These are phyloP conservation scores for Fusarium humuli DNA, from an alignment of 2,329 filamentous ascomycete species.

Conservation along the genomic window DNA sequence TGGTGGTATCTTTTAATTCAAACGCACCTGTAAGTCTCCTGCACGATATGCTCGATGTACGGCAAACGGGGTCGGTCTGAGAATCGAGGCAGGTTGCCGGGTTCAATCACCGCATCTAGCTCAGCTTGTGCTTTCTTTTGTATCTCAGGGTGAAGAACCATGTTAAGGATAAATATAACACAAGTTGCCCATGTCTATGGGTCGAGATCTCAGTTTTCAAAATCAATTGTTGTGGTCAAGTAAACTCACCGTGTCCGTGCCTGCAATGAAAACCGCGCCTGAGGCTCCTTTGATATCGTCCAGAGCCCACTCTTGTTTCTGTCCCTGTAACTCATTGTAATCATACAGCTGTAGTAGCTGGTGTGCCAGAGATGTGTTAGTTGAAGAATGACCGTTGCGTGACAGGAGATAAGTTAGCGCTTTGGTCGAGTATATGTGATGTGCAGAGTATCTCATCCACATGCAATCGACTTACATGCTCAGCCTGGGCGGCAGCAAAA, in stretches of 20 bases:
- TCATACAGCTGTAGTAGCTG: constrained; percentile 38
- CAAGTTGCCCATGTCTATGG: constrained; percentile 47
- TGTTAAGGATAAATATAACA: constrained; percentile 57
- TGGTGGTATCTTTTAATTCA: neutral
- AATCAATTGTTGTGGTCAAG: constrained; percentile 31
- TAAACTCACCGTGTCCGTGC: constrained; percentile 56
- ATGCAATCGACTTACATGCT: constrained; percentile 41
- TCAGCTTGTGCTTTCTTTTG: constrained; percentile 60
- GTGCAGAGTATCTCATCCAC: neutral
- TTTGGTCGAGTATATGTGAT: neutral
- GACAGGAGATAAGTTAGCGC: constrained; percentile 27
- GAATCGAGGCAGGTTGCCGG: constrained; percentile 58
- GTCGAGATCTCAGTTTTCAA: constrained; percentile 31
- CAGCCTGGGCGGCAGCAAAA: constrained; percentile 46
- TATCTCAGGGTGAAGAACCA: constrained; percentile 57
- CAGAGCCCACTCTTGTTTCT: constrained; percentile 47
- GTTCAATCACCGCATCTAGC: constrained; percentile 59
- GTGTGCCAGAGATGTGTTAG: constrained; percentile 45
- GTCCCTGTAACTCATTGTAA: constrained; percentile 21
- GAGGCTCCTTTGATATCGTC: constrained; percentile 63
- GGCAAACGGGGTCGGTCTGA: constrained; percentile 57
- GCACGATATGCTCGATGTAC: constrained; percentile 59
- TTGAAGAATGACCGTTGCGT: constrained; percentile 19
- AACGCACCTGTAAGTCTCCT: constrained; percentile 56
- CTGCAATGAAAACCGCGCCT: constrained; percentile 62